Evolutionary conservation across 2,329 filamentous ascomycete genomes (phyloP), one percentile per base, ranked within the genome.

Genomic region (Penicillium sp.): DNA sequence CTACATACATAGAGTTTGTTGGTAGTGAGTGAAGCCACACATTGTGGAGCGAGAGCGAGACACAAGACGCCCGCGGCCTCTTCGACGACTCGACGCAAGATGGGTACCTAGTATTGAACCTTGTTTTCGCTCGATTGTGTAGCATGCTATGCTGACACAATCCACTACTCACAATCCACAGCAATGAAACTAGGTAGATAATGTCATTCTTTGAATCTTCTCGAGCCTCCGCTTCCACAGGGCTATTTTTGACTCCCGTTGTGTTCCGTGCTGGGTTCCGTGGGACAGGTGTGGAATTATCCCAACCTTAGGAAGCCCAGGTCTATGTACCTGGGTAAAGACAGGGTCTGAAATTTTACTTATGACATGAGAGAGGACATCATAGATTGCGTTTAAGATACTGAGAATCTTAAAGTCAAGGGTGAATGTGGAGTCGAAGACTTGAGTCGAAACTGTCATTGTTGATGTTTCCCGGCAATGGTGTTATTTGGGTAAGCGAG

Each of bases 191-290:
- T 45, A 25, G 12, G 15, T 22, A 15, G 2, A 45, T 28, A 45
- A 28, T 45, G 20, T 45, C 43, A 47, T 47, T 4, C 5, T n/a
- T 28, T 7, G 22, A 15, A 25, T 4, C 22, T 1, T 14, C 5
- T 11, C 14, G 42, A 45, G n/a, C 25, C 42, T 45, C 25, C 12
- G 42, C 22, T 11, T 11, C n/a, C 22, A 11, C 15, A 17, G 15
- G 28, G 17, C 49, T 37, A 52, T 38, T 54, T 51, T 47, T 37
- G 25, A 52, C 54, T 63, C 59, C 62, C 61, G 57, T 54, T 39
- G 57, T 35, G 41, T 39, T 54, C 52, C 52, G 43, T n/a, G 37
- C 22, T 45, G 11, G 28, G 43, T 49, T 49, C 47, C 47, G 0
- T 22, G 47, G 47, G 5, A n/a, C 28, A 25, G 47, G 17, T 31